A percentile compares a stretch with the other conserved stretches of the same genome.
These are phyloP conservation scores for Neofusicoccum ribis DNA, from an alignment of 2,329 filamentous ascomycete species.

Conservation along the genomic window DNA sequence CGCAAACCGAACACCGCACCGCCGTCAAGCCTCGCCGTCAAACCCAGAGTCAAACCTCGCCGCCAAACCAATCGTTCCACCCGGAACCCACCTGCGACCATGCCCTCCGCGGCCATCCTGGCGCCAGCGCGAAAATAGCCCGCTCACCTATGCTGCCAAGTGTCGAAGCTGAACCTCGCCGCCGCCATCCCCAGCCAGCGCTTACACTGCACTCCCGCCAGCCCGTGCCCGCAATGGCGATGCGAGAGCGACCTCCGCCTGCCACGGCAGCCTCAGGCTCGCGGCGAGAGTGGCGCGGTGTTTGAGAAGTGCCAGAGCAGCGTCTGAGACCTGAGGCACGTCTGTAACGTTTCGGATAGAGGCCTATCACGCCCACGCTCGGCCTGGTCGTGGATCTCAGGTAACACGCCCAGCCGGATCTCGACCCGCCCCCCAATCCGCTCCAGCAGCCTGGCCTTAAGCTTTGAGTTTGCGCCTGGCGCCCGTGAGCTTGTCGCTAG, in stretches of 20 bases:
- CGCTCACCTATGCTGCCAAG: neutral
- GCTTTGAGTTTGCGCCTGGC: constrained; percentile 1
- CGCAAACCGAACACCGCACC: neutral
- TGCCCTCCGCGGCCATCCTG: neutral
- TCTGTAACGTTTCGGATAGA: neutral
- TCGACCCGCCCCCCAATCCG: neutral
- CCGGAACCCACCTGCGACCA: neutral
- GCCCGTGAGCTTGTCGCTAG: neutral
- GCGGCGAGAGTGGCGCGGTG: neutral
- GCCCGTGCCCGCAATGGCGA: neutral
- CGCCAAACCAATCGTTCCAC: neutral
- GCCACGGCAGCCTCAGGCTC: neutral
- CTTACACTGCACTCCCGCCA: neutral
- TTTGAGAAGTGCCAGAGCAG: neutral
- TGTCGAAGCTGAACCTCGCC: neutral
- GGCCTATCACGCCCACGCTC: too few relatives aligned
- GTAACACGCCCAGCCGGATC: neutral
- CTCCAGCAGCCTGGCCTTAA: neutral
- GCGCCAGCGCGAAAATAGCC: neutral
- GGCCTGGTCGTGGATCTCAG: neutral
- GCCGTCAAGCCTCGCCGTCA: neutral
- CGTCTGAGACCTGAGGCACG: neutral
- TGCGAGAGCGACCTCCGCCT: neutral
- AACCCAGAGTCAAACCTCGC: neutral
- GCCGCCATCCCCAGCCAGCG: neutral